Percentiles rank a stretch among this genome's conserved stretches.
Conservation (phyloP, 495 filamentous ascomycete genomes). For the Collariella sp. region DNA sequence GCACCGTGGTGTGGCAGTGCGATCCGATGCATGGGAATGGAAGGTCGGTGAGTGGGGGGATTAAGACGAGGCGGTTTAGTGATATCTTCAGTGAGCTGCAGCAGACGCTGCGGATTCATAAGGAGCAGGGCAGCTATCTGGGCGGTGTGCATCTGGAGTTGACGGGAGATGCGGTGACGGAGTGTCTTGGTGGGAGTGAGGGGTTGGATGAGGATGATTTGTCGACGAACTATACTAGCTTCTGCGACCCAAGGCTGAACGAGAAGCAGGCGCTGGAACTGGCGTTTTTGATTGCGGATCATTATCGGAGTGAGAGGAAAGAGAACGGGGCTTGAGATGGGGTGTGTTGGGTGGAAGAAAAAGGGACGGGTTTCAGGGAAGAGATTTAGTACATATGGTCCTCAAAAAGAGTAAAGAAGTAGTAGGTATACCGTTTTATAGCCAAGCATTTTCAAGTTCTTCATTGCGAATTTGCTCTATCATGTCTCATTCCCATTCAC, state of each 20-base stretch:
- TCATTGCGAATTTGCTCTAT: too few relatives aligned
- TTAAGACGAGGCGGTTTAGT: constrained; percentile 85
- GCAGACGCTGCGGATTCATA: constrained; percentile 73
- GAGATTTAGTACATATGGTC: too few relatives aligned
- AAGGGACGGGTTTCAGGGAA: background rate
- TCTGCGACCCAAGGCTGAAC: constrained; percentile 90
- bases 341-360: background rate
- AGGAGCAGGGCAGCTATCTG: constrained; percentile 69
- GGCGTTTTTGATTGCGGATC: constrained; percentile 86
- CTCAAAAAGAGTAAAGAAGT: too few relatives aligned
- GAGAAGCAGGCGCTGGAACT: constrained; percentile 96
- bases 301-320: constrained; percentile 44
- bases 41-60: constrained; percentile 54
- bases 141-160: constrained; percentile 93
- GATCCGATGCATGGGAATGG: constrained; percentile 98
- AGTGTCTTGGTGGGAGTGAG: constrained; percentile 87
- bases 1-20: constrained; percentile 90
- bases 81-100: constrained; percentile 79
- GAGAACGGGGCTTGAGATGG: background rate
- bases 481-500: too few relatives aligned
- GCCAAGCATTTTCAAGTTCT: too few relatives aligned
- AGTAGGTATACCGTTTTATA: too few relatives aligned
- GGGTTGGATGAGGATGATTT: constrained; percentile 82
- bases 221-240: constrained; percentile 80
- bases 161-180: constrained; percentile 92